Conservation (phyloP, 1,284 basidiomycete genomes). For the Macrocystidia cucumis region DNA sequence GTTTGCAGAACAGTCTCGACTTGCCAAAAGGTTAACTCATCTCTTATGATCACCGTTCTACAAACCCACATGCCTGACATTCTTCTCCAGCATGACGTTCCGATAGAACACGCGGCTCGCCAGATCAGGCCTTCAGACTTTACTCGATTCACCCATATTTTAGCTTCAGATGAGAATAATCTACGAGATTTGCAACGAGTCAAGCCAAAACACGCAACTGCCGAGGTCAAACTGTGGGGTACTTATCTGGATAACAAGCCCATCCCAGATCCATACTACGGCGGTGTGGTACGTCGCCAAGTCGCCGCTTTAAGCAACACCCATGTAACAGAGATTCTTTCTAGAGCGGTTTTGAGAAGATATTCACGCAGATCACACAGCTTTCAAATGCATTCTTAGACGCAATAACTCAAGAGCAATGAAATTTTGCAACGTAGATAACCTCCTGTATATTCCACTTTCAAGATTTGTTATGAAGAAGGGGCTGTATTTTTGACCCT, state of each 20-base stretch:
- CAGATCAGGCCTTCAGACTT: slow-evolving; percentile 56
- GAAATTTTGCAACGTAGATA: too few species aligned
- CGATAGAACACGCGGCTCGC: slow-evolving; percentile 53
- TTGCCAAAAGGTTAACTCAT: slow-evolving; percentile 46
- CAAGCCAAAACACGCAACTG: slow-evolving; percentile 48
- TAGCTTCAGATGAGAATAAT: slow-evolving; percentile 65
- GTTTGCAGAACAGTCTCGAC: slow-evolving; percentile 45
- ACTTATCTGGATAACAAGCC: slow-evolving; percentile 58
- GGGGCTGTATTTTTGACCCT: slow-evolving; percentile 16
- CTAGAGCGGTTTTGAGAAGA: slow-evolving; percentile 25
- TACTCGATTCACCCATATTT: slow-evolving; percentile 57
- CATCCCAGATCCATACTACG: slow-evolving; percentile 73
- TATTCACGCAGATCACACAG: slow-evolving; percentile 11
- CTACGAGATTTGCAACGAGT: slow-evolving; percentile 47
- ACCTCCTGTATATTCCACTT: too few species aligned
- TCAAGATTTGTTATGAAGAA: slow-evolving; percentile 40
- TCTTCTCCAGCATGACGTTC: slow-evolving; percentile 44
- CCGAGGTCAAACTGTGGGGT: slow-evolving; percentile 65
- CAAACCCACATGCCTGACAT: too few species aligned
- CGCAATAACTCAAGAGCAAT: too few species aligned
- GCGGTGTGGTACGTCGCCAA: slow-evolving; percentile 41
- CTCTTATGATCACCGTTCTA: slow-evolving; percentile 5
- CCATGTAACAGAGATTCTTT: too few species aligned
- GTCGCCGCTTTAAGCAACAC: not conserved
- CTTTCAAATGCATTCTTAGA: slow-evolving; percentile 4